These are phyloP conservation scores for Fusarium humuli DNA, from an alignment of 2,329 filamentous ascomycete genomes.

Conservation along the genomic window DNA sequence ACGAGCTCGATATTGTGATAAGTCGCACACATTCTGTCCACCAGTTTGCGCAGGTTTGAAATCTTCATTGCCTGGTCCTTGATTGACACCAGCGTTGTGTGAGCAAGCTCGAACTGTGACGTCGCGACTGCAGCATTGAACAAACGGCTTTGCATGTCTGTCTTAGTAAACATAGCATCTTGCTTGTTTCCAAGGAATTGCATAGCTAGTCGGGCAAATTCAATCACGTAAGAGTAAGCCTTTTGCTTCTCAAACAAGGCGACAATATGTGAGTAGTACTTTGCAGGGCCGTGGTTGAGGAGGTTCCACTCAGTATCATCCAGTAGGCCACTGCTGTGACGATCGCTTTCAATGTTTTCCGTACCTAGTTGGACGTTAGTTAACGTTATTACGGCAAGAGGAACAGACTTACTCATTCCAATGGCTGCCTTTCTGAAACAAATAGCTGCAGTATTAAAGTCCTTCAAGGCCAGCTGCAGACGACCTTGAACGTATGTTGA, in stretches of 20 bases:
- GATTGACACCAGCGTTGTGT: conserved; percentile 80
- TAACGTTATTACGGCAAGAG: not conserved
- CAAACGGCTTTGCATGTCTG: conserved; percentile 82
- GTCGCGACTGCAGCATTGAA: conserved; percentile 86
- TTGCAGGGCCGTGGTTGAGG: conserved; percentile 78
- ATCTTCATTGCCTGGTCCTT: conserved; percentile 77
- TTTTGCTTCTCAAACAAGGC: conserved; percentile 82
- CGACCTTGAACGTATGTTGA: conserved; percentile 88
- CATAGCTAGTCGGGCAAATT: conserved; percentile 82
- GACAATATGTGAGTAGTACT: conserved; percentile 89
- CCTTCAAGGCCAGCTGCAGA: conserved; percentile 77
- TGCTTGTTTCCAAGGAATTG: conserved; percentile 63
- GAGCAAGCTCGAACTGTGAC: conserved; percentile 84
- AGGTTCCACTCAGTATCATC: conserved; percentile 79
- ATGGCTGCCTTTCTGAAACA: conserved; percentile 87
- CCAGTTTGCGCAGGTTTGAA: conserved; percentile 76
- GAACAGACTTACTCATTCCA: conserved; percentile 77
- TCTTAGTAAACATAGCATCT: conserved; percentile 60
- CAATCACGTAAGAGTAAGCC: conserved; percentile 82
- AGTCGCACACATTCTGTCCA: conserved; percentile 76
- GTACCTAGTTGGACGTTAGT: conserved; percentile 56
- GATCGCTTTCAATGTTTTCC: conserved; percentile 59
- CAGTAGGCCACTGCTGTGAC: conserved; percentile 74
- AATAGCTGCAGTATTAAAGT: conserved; percentile 77
- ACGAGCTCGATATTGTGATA: conserved; percentile 75